Percentiles rank a stretch among this genome's conserved stretches.
These are phyloP conservation scores for Rhododendron ferrugineum DNA, from an alignment of 148 eudicot species.

Conservation along the genomic window DNA sequence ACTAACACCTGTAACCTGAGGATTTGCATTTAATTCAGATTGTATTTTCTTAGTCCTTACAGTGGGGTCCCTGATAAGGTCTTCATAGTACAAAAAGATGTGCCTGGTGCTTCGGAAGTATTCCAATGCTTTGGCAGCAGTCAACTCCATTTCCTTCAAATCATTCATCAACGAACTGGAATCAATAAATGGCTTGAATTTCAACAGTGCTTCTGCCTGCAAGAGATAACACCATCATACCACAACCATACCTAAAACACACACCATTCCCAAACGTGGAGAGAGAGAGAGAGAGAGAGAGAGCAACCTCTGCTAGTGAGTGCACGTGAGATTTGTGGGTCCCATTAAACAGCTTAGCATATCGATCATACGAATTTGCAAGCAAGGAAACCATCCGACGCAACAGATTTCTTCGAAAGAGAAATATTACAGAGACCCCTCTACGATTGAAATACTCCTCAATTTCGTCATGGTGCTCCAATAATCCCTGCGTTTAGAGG, in stretches of 20 bases:
- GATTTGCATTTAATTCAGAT: neutral
- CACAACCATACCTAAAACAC: neutral
- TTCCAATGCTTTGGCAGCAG: conserved; percentile 47
- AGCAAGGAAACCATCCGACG: conserved; percentile 88
- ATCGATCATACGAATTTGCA: conserved; percentile 72
- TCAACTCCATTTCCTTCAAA: conserved; percentile 55
- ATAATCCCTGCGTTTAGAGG: conserved; percentile 52
- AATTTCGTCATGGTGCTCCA: conserved; percentile 67
- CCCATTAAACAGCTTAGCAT: conserved; percentile 75
- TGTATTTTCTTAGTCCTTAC: conserved; percentile 30
- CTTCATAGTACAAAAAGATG: conserved; percentile 72
- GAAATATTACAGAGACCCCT: conserved; percentile 71
- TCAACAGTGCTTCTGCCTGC: conserved; percentile 78
- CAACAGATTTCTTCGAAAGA: conserved; percentile 77
- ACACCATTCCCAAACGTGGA: neutral
- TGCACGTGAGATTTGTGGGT: conserved; percentile 94
- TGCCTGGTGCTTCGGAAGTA: conserved; percentile 68
- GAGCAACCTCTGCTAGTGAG: conserved; percentile 63
- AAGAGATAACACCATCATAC: conserved; percentile 9
- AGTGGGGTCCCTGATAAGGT: conserved; percentile 61
- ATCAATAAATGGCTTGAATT: conserved; percentile 74
- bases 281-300: conserved; percentile 10
- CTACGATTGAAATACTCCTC: conserved; percentile 56
- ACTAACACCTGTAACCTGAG: neutral
- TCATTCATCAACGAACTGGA: conserved; percentile 44